These are phyloP conservation scores for Panicum miliaceum DNA, from an alignment of 176 grass and related monocot genomes.

Conservation along the genomic window DNA sequence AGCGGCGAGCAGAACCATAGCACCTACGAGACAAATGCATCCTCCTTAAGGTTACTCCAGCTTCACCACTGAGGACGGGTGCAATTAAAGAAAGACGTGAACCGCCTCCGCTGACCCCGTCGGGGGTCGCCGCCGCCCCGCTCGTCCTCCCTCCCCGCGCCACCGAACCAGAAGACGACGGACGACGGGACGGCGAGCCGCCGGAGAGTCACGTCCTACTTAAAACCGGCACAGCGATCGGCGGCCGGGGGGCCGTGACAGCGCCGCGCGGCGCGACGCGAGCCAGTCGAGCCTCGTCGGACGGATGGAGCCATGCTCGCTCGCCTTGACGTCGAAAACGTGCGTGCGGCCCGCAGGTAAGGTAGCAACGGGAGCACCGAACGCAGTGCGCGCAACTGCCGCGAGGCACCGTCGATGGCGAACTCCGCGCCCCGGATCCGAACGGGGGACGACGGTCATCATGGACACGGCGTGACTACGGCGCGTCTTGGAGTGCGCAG, in stretches of 20 bases:
- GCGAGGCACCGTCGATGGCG: too few relatives aligned
- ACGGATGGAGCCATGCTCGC: background rate
- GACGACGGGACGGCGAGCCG: background rate
- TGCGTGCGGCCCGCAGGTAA: too few relatives aligned
- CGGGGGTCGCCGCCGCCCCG: background rate
- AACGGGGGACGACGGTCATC: background rate
- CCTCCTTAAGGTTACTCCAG: too few relatives aligned
- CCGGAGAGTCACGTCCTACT: background rate
- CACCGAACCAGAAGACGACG: background rate
- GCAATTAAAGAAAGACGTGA: constrained; percentile 45
- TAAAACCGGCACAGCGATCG: background rate
- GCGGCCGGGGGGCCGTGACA: background rate
- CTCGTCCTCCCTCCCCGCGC: background rate
- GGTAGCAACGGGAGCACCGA: too few relatives aligned
- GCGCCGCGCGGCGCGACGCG: background rate
- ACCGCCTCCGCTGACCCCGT: background rate
- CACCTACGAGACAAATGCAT: too few relatives aligned
- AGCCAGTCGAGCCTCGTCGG: constrained; percentile 25
- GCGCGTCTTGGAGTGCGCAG: too few relatives aligned
- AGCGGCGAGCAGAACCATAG: background rate
- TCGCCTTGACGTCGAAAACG: background rate
- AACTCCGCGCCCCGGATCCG: too few relatives aligned
- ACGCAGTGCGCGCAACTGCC: too few relatives aligned
- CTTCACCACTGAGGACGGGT: too few relatives aligned
- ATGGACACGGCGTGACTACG: too few relatives aligned